Base-by-base conservation (phyloP, 2,329 filamentous ascomycete genomes). In the Xylariaceae sp. region DNA sequence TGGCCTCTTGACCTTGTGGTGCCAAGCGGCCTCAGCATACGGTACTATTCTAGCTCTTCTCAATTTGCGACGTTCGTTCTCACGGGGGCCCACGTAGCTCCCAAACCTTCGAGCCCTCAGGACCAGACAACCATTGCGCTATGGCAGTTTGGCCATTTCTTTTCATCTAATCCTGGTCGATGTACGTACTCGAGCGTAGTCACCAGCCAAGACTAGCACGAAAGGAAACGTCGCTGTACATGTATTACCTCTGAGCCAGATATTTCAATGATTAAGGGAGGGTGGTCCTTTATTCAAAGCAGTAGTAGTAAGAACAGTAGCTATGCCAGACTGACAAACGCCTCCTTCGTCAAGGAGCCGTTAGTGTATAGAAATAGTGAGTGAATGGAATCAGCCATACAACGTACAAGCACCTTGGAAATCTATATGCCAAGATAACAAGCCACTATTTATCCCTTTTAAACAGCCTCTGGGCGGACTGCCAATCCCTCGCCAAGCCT, bases 1-100 rank as follows among this genome's bases (percentile, higher is more conserved):
- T 45, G 15, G 35, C 5, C 39, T 43, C 53, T 48, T 48, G 40
- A 37, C 39, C 27, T 44, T 23, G 26, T 53, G 21, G 35, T 27
- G 35, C 37, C 30, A 30, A 48, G 43, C 8, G 24, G 29, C 24
- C 16, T 40, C 26, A 27, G 10, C 39, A 21, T 32, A 37, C 16
- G 20, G n/a, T 10, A 18, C 10, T 13, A 10, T 8, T 33, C 40
- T 21, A 7, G 21, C 16, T 20, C 27, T 16, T 18, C 13, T 45
- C 33, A 8, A 18, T n/a, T 9, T 20, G 21, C 27, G 24, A 18
- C 21, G 46, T 43, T 33, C 18, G 15, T 21, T 45, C 29, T 40
- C n/a, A 37, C 35, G 21, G 29, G 41, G 45, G 27, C 36, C 21
- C n/a, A n/a, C n/a, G n/a, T n/a, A n/a, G n/a, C n/a, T n/a, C n/a